Percentiles rank a stretch among this genome's conserved stretches.
Conservation (phyloP, 768 basidiomycete genomes). For the Trametes cubensis region DNA sequence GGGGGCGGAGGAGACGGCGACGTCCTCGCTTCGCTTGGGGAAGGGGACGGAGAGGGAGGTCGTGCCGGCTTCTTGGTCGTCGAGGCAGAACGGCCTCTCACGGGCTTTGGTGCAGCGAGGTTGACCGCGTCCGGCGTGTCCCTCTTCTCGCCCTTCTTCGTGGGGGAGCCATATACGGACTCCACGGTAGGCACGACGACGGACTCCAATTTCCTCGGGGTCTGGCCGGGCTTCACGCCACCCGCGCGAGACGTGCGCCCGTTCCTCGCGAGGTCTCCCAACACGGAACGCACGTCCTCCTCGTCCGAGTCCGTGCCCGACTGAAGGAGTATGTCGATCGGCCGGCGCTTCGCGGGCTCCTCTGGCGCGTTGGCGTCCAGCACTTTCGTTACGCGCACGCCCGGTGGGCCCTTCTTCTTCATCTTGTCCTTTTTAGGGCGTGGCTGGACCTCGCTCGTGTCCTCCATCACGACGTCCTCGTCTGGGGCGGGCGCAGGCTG, state of each 20-base stretch:
- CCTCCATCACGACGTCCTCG: conserved; percentile 4
- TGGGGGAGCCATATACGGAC: conserved; percentile 15
- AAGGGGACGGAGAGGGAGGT: neutral
- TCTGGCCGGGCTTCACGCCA: neutral
- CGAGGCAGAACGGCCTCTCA: neutral
- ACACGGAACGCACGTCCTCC: conserved; percentile 19
- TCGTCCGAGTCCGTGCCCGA: conserved; percentile 13
- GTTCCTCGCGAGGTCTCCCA: conserved; percentile 15
- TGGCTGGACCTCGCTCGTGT: conserved; percentile 11
- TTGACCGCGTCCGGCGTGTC: neutral
- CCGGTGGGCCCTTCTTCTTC: conserved; percentile 15
- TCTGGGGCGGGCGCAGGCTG: neutral
- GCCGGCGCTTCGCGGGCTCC: conserved; percentile 6
- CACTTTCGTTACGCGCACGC: conserved; percentile 12
- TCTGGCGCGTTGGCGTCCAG: neutral
- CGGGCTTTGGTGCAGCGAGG: conserved; percentile 1
- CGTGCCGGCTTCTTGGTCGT: conserved; percentile 15
- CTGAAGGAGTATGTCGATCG: conserved; percentile 2
- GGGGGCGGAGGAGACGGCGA: conserved; percentile 10
- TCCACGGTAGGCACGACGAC: conserved; percentile 24
- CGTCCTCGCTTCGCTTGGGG: conserved; percentile 14
- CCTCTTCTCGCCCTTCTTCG: conserved; percentile 10
- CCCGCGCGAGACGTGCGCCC: conserved; percentile 4
- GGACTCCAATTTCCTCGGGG: conserved; percentile 8
- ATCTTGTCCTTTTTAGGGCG: neutral